Conservation (phyloP, 371 early-diverging fungal genomes). For the Saksenaea vasiformis region DNA sequence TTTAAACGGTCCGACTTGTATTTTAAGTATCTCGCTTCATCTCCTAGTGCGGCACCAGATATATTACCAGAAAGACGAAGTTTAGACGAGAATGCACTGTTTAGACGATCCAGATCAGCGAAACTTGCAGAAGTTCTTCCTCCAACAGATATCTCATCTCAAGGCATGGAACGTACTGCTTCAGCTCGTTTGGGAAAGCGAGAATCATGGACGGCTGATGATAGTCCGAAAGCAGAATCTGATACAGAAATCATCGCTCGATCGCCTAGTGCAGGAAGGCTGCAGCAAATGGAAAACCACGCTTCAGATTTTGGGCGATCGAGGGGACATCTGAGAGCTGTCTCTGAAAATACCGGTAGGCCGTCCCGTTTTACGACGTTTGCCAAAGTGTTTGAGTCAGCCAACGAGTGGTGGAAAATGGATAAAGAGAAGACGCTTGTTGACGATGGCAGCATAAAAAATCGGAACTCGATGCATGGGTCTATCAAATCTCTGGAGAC, state of each 20-base stretch:
- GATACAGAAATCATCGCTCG: constrained; percentile 18
- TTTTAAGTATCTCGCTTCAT: constrained; percentile 61
- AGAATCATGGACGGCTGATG: constrained; percentile 12
- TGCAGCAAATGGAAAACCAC: not conserved
- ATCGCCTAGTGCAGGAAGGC: not conserved
- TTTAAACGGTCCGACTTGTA: constrained; percentile 71
- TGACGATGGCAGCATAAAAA: not conserved
- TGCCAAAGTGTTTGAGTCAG: constrained; percentile 31
- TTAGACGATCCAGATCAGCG: constrained; percentile 1
- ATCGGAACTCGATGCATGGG: constrained; percentile 12
- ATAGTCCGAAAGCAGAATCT: constrained; percentile 17
- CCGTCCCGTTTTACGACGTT: constrained; percentile 25
- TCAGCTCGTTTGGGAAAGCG: constrained; percentile 15
- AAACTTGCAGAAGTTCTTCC: not conserved
- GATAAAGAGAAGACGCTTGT: constrained; percentile 8
- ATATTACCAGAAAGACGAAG: constrained; percentile 30
- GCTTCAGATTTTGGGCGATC: constrained; percentile 5
- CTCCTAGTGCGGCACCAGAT: constrained; percentile 33
- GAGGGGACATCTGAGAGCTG: constrained; percentile 31
- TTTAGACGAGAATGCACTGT: constrained; percentile 32
- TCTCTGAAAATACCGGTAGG: constrained; percentile 25
- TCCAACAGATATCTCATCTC: not conserved
- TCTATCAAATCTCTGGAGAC: constrained; percentile 28
- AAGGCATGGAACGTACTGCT: constrained; percentile 18
- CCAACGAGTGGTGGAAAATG: constrained; percentile 21